Base-by-base conservation (phyloP, 2,329 filamentous ascomycete genomes). In the Fusarium coffeatum region DNA sequence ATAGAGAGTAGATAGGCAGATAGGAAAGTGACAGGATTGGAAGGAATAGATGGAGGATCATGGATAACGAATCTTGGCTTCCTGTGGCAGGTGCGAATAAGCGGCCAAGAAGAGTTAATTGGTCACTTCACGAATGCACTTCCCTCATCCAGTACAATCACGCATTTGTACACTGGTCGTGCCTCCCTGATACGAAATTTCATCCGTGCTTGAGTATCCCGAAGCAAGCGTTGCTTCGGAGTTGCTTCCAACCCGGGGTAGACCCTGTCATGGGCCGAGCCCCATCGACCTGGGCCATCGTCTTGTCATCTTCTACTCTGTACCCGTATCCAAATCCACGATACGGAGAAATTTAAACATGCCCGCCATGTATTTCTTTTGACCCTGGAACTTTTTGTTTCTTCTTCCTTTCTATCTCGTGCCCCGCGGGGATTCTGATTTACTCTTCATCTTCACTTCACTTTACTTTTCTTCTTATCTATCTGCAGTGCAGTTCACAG, bases 191-290 rank as follows among this genome's bases (percentile, higher is more conserved):
- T 64, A 23, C 51, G 49, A 70, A 58, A 49, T 59, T 54, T 48
- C 42, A 65, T 68, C 59, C 55, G 58, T 55, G 54, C 64, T 59
- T 40, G 42, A 64, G 63, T 46, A 64, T 71, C 58, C 54, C 59
- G 67, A 64, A 47, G 68, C 68, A 71, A 46, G 55, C 32, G 41
- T 28, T 71, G 69, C 69, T 42, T 67, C 69, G 69, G 69, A 72
- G 54, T 65, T 60, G 55, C 66, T 72, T 68, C 69, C 69, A 41
- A 68, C 60, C 69, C 63, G 46, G 69, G 66, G 53, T 66, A 54
- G 37, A 50, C 68, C 68, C 53, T 71, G 68, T 53, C 64, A 49
- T 66, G 51, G 45, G 40, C 30, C 60, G 43, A 57, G 68, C 59
- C 55, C 68, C 68, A 49, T 71, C 6, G 18, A 34, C 23, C 34